Evolutionary conservation across 1,284 basidiomycete genomes (phyloP).

Genomic region (Boletus sp.): DNA sequence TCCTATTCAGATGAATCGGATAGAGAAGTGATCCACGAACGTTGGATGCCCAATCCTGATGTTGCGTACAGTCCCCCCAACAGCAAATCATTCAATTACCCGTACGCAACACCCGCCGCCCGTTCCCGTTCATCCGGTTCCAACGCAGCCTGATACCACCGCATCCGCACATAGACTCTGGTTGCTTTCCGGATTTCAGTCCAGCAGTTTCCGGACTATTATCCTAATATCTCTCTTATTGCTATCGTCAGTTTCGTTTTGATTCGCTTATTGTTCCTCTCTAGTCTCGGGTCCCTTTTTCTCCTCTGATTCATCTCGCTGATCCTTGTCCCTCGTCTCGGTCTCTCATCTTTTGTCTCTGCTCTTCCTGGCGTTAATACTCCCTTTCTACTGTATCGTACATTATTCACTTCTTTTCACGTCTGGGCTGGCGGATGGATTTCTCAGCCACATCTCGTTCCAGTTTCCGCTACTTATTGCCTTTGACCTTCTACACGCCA

Average conservation of each 20-base stretch:
- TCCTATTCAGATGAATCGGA: slow-evolving; percentile 51
- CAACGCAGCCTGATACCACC: slow-evolving; percentile 32
- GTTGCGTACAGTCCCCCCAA: slow-evolving; percentile 32
- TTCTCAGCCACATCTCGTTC: slow-evolving; percentile 28
- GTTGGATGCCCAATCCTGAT: slow-evolving; percentile 46
- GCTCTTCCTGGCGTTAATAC: slow-evolving; percentile 30
- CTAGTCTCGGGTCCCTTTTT: slow-evolving; percentile 18
- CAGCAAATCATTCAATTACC: slow-evolving; percentile 29
- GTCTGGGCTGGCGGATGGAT: slow-evolving; percentile 31
- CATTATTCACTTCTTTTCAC: slow-evolving; percentile 28
- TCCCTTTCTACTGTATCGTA: slow-evolving; percentile 32
- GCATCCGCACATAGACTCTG: slow-evolving; percentile 23
- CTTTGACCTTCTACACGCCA: slow-evolving; percentile 28
- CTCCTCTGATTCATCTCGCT: slow-evolving; percentile 10
- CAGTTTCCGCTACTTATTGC: slow-evolving; percentile 31
- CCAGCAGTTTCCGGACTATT: slow-evolving; percentile 28
- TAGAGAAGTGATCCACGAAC: slow-evolving; percentile 43
- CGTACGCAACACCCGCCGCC: slow-evolving; percentile 27
- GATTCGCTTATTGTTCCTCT: slow-evolving; percentile 17
- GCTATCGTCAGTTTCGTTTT: slow-evolving; percentile 29
- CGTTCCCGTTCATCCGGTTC: slow-evolving; percentile 34
- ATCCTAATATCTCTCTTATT: slow-evolving; percentile 35
- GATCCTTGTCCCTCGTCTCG: slow-evolving; percentile 12
- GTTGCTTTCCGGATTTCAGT: slow-evolving; percentile 21
- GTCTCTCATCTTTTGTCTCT: slow-evolving; percentile 13